Base-by-base conservation (phyloP, 2,329 filamentous ascomycete species). In the Myriosclerotinia curreyana region DNA sequence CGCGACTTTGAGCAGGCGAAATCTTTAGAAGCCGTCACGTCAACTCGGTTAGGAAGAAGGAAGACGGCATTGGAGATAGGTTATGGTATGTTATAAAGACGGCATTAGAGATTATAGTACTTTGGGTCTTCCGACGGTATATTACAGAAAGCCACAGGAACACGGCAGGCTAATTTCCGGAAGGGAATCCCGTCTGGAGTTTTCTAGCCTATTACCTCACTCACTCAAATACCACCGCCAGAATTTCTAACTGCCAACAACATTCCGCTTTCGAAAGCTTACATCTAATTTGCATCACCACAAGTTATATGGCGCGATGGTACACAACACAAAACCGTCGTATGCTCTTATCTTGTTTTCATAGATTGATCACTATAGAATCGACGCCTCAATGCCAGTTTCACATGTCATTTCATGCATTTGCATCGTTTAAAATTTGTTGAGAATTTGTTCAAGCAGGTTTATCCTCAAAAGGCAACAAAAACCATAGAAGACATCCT, bases 251-350 rank as follows among this genome's bases (percentile, higher is more conserved):
- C 31, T 25, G 25, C 44, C 34, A 62, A n/a, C 8, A 56, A 49
- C 31, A 56, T 36, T 56, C 60, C 42, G n/a, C 50, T 56, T 56
- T 62, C 9, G 60, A 56, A 49, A 25, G 38, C 50, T 56, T 62
- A 49, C 51, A 56, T 40, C 22, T 56, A n/a, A 36, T 31, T 34
- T 46, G 51, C 48, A 54, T 48, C 31, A 22, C 22, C 44, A 60
- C 58, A 40, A n/a, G 46, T 40, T 40, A 31, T 50, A 20, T 59
- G n/a, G 44, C 42, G n/a, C 42, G n/a, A 22, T 20, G 28, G 15
- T 53, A 44, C 48, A 44, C 46, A 40, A 52, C 15, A 51, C 12
- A 4, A 52, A 22, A 20, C 31, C n/a, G n/a, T 25, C 31, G 42
- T 59, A 48, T 59, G n/a, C 36, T 15, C 55, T 59, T 59, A 59